These are phyloP conservation scores for Aethionema arabicum DNA, from an alignment of 345 rosid genomes.

Conservation along the genomic window DNA sequence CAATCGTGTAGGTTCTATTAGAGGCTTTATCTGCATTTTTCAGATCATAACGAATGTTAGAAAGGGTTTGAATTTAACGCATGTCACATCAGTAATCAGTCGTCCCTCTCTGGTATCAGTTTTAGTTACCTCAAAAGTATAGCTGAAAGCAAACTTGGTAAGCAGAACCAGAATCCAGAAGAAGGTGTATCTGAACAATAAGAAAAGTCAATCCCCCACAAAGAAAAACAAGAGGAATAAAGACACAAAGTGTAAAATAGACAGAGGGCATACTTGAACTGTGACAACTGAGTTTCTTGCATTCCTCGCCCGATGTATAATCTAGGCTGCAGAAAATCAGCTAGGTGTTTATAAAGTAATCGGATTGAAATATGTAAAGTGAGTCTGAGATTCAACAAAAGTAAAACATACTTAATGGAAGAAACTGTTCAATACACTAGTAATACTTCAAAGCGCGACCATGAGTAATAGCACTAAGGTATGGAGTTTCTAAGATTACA, in stretches of 20 bases:
- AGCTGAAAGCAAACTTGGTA: conserved; percentile 78
- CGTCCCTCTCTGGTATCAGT: conserved; percentile 6
- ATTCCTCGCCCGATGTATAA: conserved; percentile 86
- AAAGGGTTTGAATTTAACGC: conserved; percentile 1
- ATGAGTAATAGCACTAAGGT: conserved; percentile 17
- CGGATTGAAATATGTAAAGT: conserved; percentile 13
- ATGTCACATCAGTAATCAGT: conserved; percentile 17
- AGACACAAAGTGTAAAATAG: conserved; percentile 27
- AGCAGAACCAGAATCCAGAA: conserved; percentile 83
- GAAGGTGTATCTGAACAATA: conserved; percentile 59
- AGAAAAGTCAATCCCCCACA: conserved; percentile 11
- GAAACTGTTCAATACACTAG: conserved; percentile 6
- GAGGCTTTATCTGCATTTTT: conserved; percentile 80
- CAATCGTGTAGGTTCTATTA: conserved; percentile 74
- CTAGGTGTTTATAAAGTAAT: conserved; percentile 17
- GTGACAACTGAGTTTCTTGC: conserved; percentile 92
- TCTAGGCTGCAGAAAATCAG: conserved; percentile 61
- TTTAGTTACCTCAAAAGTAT: conserved; percentile 74
- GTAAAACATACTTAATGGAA: conserved; percentile 16
- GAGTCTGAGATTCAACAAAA: conserved; percentile 22
- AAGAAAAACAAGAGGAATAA: conserved; percentile 12
- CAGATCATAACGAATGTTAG: conserved; percentile 14
- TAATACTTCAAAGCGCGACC: neutral
- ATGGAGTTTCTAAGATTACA: conserved; percentile 8
- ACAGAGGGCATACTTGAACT: conserved; percentile 61